Percentiles rank a stretch among this genome's conserved stretches.
Conservation (phyloP, 2,329 filamentous ascomycete species). For the Sclerotinia borealis region DNA sequence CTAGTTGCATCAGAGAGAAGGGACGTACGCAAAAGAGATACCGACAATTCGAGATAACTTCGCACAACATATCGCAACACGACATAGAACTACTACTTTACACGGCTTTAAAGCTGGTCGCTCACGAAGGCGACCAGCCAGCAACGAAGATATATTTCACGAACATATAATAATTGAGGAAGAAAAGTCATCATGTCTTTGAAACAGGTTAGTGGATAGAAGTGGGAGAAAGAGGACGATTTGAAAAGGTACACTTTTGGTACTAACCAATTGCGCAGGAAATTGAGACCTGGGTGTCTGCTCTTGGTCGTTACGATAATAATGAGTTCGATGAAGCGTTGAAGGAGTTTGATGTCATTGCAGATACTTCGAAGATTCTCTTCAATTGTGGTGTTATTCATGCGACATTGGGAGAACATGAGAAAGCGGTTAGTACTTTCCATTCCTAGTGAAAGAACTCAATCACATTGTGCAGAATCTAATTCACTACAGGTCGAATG, state of each 20-base stretch:
- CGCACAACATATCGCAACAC: constrained; percentile 10
- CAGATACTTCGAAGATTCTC: constrained; percentile 94
- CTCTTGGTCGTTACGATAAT: constrained; percentile 87
- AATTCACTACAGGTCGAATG: constrained; percentile 68
- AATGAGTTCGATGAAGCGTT: constrained; percentile 93
- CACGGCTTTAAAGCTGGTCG: constrained; percentile 19
- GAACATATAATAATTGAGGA: constrained; percentile 11
- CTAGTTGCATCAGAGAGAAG: constrained; percentile 5
- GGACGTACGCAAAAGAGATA: background rate
- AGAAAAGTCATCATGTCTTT: constrained; percentile 34
- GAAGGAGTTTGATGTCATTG: constrained; percentile 75
- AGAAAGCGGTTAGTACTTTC: constrained; percentile 70
- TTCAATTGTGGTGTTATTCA: constrained; percentile 99
- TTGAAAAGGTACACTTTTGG: background rate
- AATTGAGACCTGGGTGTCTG: constrained; percentile 97
- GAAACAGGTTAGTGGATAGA: constrained; percentile 35
- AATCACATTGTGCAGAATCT: background rate
- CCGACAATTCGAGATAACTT: constrained; percentile 7
- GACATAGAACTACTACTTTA: background rate
- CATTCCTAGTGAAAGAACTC: background rate
- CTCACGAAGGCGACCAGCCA: constrained; percentile 20
- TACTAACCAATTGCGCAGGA: constrained; percentile 46
- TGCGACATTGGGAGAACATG: constrained; percentile 91
- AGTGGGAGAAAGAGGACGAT: background rate
- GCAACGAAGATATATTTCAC: constrained; percentile 4